Base-by-base conservation (phyloP, 768 basidiomycete genomes). In the Fistulinella prunicolor region DNA sequence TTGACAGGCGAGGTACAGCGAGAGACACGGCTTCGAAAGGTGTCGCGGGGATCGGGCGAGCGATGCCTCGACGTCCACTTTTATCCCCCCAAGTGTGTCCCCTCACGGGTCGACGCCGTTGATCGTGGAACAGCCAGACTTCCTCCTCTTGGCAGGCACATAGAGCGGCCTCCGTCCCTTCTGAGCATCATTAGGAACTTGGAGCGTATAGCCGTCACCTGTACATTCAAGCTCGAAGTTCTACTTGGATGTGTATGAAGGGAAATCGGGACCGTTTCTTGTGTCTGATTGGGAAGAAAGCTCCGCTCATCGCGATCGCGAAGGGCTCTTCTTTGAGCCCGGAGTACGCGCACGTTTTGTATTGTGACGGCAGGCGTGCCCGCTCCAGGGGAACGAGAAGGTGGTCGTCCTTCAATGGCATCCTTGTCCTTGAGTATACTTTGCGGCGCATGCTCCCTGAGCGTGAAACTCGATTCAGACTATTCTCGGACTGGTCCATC, bases 1-100 rank as follows among this genome's bases (percentile, higher is more conserved):
- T 50, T 4, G 16, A 22, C 24, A 41, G 60, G 57, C 44, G 58
- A 61, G 61, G 61, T 19, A 16, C 4, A 34, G 32, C 5, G 38
- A 29, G 44, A 20, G 53, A 8, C 24, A 32, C 36, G 26, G 23
- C 47, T 70, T 79, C 80, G 75, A 74, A 75, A 80, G 13, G 73
- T 72, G 77, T 70, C 66, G 75, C 68, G 73, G 77, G 70, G 77
- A 77, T 68, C 58, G 73, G 78, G 74, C 69, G 66, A 43, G 29
- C 14, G 34, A 40, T 16, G 32, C 32, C 14, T 34, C 14, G 35
- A 36, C 35, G 17, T 36, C 21, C 40, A 20, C 50, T 38, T 51
- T 58, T 50, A 44, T 47, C 56, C 19, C 50, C 49, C 56, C 35
- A 29, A 4, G 53, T 36, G 50, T 48, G 35, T 30, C 43, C 40